These are phyloP conservation scores for Davidsoniella eucalypti DNA, from an alignment of 2,329 filamentous ascomycete species.

Conservation along the genomic window DNA sequence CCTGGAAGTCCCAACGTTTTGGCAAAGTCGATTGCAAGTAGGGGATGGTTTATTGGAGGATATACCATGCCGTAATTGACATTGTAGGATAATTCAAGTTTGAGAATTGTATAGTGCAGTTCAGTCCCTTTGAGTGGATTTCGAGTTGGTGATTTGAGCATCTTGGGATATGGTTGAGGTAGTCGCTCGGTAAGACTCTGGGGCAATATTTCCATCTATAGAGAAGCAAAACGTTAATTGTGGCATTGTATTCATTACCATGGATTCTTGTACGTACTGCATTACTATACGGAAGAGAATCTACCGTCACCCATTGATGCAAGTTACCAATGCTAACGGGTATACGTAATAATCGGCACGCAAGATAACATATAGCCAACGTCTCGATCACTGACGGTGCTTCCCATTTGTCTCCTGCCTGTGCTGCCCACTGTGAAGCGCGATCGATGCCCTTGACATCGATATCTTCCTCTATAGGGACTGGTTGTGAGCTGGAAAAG, in stretches of 20 bases:
- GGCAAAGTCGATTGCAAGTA: conserved; percentile 53
- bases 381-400: conserved; percentile 58
- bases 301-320: conserved; percentile 46
- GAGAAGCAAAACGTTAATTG: not conserved
- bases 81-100: conserved; percentile 46
- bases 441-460: conserved; percentile 16
- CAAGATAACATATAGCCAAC: conserved; percentile 65
- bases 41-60: conserved; percentile 53
- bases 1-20: conserved; percentile 58
- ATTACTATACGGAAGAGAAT: conserved; percentile 55
- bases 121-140: conserved; percentile 32
- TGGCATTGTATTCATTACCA: not conserved
- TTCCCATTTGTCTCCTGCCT: conserved; percentile 31
- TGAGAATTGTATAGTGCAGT: conserved; percentile 47
- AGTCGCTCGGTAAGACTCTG: conserved; percentile 46
- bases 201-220: conserved; percentile 42
- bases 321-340: conserved; percentile 64
- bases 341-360: conserved; percentile 54
- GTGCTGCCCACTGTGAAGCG: conserved; percentile 28
- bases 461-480: conserved; percentile 13
- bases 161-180: conserved; percentile 41
- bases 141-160: conserved; percentile 34
- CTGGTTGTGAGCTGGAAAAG: conserved; percentile 22
- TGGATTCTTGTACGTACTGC: conserved; percentile 33
- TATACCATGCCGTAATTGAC: conserved; percentile 53